A percentile compares a stretch with the other conserved stretches of the same genome.
These are phyloP conservation scores for Hyparrhenia diplandra DNA, from an alignment of 176 grass and related monocot genomes.

Conservation along the genomic window DNA sequence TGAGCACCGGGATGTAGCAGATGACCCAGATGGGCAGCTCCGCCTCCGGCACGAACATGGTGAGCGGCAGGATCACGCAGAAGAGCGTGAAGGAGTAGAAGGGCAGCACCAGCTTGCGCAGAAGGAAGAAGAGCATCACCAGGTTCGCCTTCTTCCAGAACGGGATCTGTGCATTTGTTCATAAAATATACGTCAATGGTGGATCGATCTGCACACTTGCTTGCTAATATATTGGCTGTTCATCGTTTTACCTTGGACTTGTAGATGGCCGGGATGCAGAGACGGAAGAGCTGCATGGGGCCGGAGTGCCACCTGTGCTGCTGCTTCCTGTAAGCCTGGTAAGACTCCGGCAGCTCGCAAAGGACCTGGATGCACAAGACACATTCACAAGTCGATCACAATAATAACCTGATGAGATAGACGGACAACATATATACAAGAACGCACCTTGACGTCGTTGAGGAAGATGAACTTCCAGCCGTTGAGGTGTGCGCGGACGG, in stretches of 20 bases:
- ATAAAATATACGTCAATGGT: no score
- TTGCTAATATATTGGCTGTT: no score
- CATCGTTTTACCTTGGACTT: constrained; percentile 54
- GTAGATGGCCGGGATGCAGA: constrained; percentile 80
- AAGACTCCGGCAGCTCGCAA: constrained; percentile 91
- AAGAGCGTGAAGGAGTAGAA: constrained; percentile 99
- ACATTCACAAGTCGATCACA: neutral
- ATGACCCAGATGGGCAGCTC: constrained; percentile 93
- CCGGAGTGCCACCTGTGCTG: constrained; percentile 99
- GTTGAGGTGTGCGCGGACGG: constrained; percentile 80
- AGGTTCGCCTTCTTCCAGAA: constrained; percentile 94
- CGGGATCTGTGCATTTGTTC: constrained; percentile 46
- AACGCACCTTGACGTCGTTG: constrained; percentile 98
- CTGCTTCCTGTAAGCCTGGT: constrained; percentile 87
- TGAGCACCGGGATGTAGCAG: constrained; percentile 83
- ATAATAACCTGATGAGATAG: neutral
- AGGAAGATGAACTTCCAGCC: constrained; percentile 99
- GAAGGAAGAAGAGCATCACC: constrained; percentile 90
- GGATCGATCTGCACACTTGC: no score
- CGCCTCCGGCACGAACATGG: constrained; percentile 98
- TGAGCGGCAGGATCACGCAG: constrained; percentile 89
- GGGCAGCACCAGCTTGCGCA: constrained; percentile 86
- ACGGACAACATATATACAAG: neutral
- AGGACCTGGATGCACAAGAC: constrained; percentile 24
- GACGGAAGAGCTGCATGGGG: constrained; percentile 93